Conservation (phyloP, 1,139 yeast species). For the Fermentozyma sake region DNA sequence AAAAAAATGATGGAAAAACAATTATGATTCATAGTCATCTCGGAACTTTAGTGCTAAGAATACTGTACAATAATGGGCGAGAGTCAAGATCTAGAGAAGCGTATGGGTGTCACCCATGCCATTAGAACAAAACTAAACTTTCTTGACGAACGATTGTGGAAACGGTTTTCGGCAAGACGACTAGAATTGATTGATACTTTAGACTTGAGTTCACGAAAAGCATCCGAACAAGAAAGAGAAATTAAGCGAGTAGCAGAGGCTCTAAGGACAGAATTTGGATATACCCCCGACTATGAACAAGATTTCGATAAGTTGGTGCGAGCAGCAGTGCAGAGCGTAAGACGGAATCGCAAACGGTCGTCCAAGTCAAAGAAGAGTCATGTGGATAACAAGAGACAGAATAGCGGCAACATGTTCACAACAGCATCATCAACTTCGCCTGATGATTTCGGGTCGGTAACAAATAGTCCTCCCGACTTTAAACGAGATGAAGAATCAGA, state of each 20-base stretch:
- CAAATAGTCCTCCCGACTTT: slow-evolving; percentile 1
- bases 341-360: slow-evolving; percentile 42
- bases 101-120: slow-evolving; percentile 68
- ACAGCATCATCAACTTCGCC: slow-evolving; percentile 1
- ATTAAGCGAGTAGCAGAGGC: slow-evolving; percentile 73
- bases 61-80: slow-evolving; percentile 2
- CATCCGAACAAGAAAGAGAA: slow-evolving; percentile 86
- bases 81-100: slow-evolving; percentile 9
- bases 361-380: slow-evolving; percentile 22
- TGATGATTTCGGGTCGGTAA: neutral
- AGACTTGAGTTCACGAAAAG: slow-evolving; percentile 73
- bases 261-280: slow-evolving; percentile 72
- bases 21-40: slow-evolving; percentile 11
- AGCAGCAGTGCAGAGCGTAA: slow-evolving; percentile 77
- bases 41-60: slow-evolving; percentile 4
- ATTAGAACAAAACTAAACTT: slow-evolving; percentile 73
- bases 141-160: slow-evolving; percentile 81
- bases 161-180: slow-evolving; percentile 80
- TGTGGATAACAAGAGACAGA: slow-evolving; percentile 5
- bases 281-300: slow-evolving; percentile 47
- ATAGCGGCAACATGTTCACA: slow-evolving; percentile 5
- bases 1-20: slow-evolving; percentile 1
- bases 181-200: slow-evolving; percentile 82
- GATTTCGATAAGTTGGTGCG: slow-evolving; percentile 89
- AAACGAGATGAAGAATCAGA: slow-evolving; percentile 5